phyloP scores from a whole-genome alignment of 2,329 filamentous ascomycete species.

The Lasiodiplodia sp. region DNA sequence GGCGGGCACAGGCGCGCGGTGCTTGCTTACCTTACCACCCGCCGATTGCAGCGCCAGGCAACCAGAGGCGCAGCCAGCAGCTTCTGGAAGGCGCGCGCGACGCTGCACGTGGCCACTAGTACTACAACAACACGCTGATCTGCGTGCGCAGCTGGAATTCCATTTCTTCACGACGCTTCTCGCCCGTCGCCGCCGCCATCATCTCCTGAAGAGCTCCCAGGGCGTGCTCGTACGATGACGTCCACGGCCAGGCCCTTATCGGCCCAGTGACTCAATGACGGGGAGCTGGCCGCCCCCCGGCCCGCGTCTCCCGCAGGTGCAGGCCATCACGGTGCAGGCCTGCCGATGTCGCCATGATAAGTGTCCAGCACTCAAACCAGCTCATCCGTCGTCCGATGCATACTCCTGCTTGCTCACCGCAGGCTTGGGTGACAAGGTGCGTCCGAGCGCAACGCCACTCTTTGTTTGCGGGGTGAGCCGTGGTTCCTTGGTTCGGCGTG shows the following conservation, averaged over 20 bases:
- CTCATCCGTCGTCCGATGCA: not conserved
- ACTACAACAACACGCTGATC: not conserved
- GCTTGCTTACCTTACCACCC: constrained; percentile 10
- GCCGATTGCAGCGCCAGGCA: constrained; percentile 9
- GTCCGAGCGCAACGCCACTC: constrained; percentile 8
- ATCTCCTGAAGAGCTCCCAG: constrained; percentile 14
- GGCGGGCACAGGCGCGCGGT: constrained; percentile 23
- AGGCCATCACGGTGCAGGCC: constrained; percentile 11
- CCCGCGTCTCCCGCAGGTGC: constrained; percentile 5
- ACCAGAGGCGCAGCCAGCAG: constrained; percentile 20
- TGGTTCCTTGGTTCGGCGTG: not conserved
- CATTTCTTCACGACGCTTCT: not conserved
- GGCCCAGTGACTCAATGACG: constrained; percentile 21
- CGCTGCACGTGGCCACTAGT: not conserved
- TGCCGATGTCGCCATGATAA: constrained; percentile 3
- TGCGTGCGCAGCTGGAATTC: not conserved
- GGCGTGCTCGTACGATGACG: constrained; percentile 25
- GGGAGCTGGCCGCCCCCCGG: constrained; percentile 7
- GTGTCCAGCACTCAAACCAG: not conserved
- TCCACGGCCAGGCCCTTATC: constrained; percentile 28
- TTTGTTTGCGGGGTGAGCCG: constrained; percentile 19
- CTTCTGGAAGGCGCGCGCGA: constrained; percentile 26
- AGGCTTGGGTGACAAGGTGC: not conserved
- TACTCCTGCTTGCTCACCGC: not conserved
- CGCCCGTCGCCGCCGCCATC: not conserved